These are phyloP conservation scores for Meyerozyma sp. DNA, from an alignment of 1,139 yeast genomes.

Conservation along the genomic window DNA sequence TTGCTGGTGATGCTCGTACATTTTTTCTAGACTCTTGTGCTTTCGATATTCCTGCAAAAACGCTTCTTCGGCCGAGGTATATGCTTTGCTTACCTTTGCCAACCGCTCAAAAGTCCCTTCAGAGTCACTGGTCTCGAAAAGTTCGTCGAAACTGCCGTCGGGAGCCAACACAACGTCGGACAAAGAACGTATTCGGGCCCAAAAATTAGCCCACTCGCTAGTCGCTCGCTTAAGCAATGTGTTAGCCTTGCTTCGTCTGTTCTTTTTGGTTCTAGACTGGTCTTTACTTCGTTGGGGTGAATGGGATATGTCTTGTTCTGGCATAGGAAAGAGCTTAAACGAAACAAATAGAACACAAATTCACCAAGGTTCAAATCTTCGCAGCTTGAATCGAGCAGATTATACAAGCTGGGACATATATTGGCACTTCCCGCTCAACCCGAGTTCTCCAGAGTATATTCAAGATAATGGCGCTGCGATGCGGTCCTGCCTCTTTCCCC, in stretches of 20 bases:
- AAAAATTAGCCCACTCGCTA: constrained; percentile 28
- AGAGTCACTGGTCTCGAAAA: constrained; percentile 35
- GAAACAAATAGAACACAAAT: background rate
- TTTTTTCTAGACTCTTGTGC: constrained; percentile 30
- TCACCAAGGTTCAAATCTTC: background rate
- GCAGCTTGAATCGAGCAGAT: background rate
- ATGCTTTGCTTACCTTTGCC: constrained; percentile 16
- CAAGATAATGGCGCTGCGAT: background rate
- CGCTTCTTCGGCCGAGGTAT: constrained; percentile 26
- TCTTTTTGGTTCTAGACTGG: background rate
- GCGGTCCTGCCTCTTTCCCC: background rate
- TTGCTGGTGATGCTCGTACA: constrained; percentile 21
- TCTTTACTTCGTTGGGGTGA: background rate
- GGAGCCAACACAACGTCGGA: constrained; percentile 40
- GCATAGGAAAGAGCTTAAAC: background rate
- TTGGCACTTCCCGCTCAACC: background rate
- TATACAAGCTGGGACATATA: background rate
- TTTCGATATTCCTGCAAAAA: constrained; percentile 31
- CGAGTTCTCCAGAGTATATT: background rate
- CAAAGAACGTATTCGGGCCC: constrained; percentile 28
- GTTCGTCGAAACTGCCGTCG: constrained; percentile 37
- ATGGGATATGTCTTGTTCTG: background rate
- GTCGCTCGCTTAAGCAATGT: constrained; percentile 30
- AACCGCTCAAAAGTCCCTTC: constrained; percentile 23
- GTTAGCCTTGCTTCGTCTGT: constrained; percentile 8